These are phyloP conservation scores for Kwoniella sp. DNA, from an alignment of 768 basidiomycete species.

Conservation along the genomic window DNA sequence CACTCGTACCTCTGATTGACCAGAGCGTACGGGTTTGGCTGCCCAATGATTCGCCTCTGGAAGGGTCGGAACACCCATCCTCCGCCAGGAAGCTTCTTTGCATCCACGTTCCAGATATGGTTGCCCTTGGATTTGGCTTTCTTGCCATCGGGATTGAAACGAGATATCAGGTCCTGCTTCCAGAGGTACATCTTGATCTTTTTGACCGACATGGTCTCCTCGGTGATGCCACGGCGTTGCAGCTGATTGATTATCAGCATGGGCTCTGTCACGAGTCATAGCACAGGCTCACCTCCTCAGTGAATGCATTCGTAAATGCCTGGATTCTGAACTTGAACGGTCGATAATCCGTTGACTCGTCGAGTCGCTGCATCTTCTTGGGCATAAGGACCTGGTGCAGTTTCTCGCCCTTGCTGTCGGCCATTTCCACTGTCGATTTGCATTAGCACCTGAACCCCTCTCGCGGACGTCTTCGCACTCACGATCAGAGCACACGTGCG, in stretches of 20 bases:
- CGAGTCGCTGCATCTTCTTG: slow-evolving; percentile 91
- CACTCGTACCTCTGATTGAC: slow-evolving; percentile 69
- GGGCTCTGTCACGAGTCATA: slow-evolving; percentile 3
- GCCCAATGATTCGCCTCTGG: slow-evolving; percentile 77
- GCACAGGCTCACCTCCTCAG: slow-evolving; percentile 66
- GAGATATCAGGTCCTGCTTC: slow-evolving; percentile 82
- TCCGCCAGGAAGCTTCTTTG: slow-evolving; percentile 64
- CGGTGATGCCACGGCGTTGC: slow-evolving; percentile 76
- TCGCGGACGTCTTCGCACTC: too few species aligned
- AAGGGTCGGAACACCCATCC: slow-evolving; percentile 86
- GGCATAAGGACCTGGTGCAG: slow-evolving; percentile 99
- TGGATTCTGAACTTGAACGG: slow-evolving; percentile 99
- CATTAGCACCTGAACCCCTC: background rate
- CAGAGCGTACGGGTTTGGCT: slow-evolving; percentile 68
- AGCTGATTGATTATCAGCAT: slow-evolving; percentile 61
- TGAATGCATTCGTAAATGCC: slow-evolving; percentile 91
- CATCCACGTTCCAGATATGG: slow-evolving; percentile 98
- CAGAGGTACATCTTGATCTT: slow-evolving; percentile 94
- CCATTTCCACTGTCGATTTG: slow-evolving; percentile 68
- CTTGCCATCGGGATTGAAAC: slow-evolving; percentile 98
- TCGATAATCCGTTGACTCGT: slow-evolving; percentile 92
- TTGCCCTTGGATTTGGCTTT: slow-evolving; percentile 99
- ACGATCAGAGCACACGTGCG: slow-evolving; percentile 83
- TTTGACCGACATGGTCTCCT: slow-evolving; percentile 94
- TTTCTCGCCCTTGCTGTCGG: slow-evolving; percentile 89